Evolutionary conservation across 2,329 filamentous ascomycete genomes (phyloP).

Genomic region (Gremmenia infestans): DNA sequence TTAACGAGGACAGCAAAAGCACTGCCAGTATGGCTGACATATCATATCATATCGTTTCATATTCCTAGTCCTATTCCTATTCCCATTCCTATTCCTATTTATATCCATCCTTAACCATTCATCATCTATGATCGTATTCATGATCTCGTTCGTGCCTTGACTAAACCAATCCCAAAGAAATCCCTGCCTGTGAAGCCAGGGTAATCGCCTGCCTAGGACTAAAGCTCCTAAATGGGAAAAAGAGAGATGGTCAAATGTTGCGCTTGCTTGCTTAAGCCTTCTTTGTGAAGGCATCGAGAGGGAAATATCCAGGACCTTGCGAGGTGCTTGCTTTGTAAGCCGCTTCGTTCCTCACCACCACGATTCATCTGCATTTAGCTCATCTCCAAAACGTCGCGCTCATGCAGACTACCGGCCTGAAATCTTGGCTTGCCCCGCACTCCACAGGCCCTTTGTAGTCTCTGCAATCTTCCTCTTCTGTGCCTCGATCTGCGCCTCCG

Average conservation of each 20-base stretch:
- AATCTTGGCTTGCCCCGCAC: constrained; percentile 24
- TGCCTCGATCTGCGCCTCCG: constrained; percentile 31
- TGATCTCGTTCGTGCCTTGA: neutral
- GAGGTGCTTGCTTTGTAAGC: neutral
- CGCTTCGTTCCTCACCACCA: neutral
- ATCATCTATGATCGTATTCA: neutral
- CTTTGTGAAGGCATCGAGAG: too few species aligned
- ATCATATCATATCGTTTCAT: neutral
- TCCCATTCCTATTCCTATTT: neutral
- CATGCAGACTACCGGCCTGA: constrained; percentile 13
- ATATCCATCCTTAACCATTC: neutral
- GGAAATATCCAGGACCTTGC: neutral
- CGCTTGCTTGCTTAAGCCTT: too few species aligned
- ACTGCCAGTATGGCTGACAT: neutral
- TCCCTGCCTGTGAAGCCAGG: neutral
- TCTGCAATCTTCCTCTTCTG: constrained; percentile 53
- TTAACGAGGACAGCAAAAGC: neutral
- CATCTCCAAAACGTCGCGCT: neutral
- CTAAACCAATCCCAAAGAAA: neutral
- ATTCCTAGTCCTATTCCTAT: neutral
- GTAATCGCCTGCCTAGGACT: too few species aligned
- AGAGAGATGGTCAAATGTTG: too few species aligned
- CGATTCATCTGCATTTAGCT: neutral
- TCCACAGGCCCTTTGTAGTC: constrained; percentile 60
- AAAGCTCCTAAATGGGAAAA: too few species aligned